Base-by-base conservation (phyloP, 2,329 filamentous ascomycete genomes). In the Diplodia mutila region DNA sequence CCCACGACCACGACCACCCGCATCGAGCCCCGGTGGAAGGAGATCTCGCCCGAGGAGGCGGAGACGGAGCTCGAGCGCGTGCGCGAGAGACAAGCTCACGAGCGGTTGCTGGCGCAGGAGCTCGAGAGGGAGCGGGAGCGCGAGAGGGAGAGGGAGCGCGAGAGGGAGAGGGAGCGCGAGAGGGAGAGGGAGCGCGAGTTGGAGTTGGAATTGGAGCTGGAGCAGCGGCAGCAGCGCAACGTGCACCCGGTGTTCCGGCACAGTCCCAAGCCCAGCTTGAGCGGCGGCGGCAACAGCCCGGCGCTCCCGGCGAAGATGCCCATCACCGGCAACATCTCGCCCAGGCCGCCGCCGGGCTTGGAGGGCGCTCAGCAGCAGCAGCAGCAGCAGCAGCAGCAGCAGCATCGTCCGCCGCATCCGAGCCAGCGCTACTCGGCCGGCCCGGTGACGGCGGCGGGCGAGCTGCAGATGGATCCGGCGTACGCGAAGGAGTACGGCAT, bases 401-500 rank as follows among this genome's bases (percentile, higher is more conserved):
- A 27, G 7, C 32, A 57, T 7, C 39, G 14, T 18, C 42, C 16
- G 8, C 32, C 6, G 32, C 42, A n/a, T 3, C 42, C 42, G 42
- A 34, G 3, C 3, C 42, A 46, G 42, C 18, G 42, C 3, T 46
- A 46, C 42, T 21, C 18, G 6, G 42, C 18, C 5, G 42, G 42
- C 0, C 42, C 42, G 42, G 42, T 46, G 7, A 21, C 42, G n/a
- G 42, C 42, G 6, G 42, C 42, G n/a, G 37, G 55, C 21, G 37
- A 14, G 2, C 12, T 63, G 59, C 42, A 46, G 42, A 63, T 63
- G 59, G 59, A 63, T 12, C 59, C 59, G 46, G 59, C 27, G 27
- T 63, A 63, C 12, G 59, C 59, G 59, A 63, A 63, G 59, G 59
- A 63, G 27, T 63, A 63, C 14, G 59, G 59, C 9, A 61, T 49